Evolutionary conservation across 139 green algal species (phyloP), one percentile per base, ranked within the genome.

Genomic region (Chlamydomonas schloesseri): DNA sequence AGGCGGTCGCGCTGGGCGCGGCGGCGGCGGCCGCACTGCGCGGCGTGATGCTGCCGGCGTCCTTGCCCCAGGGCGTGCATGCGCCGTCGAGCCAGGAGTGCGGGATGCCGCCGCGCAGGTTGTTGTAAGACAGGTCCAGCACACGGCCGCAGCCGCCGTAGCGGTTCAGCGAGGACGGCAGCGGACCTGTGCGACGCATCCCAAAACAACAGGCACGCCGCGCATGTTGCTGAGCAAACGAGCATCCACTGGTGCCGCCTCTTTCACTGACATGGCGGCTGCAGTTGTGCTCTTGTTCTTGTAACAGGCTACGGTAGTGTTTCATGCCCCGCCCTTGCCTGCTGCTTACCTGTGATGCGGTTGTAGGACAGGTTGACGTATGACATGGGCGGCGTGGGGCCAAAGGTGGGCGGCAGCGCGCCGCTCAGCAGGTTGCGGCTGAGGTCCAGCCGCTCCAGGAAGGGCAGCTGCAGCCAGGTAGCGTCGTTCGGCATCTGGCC

Each of bases 81-180:
- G 79, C 65, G 50, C 64, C 64, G 23, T 23, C 36, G 11, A 85
- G 20, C 79, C 65, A 76, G 8, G 18, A 11, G 47, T 29, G 31
- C 0, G 79, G 79, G 20, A 85, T 15, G 11, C n/a, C 14, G 21
- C 79, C 79, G 24, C 79, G 79, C 13, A 85, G 31, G 50, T 85
- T 23, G 33, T 85, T 85, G 79, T 76, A 69, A 23, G 47, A 70
- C n/a, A 85, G 47, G 50, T 85, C 79, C 47, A 85, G 24, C 6
- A 42, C 47, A 3, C 79, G 79, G 23, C 79, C 79, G 34, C 79
- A 85, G 8, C 79, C 79, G 79, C 79, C 79, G 79, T 85, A 85
- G 29, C 79, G 79, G 10, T 31, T 31, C 47, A 76, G 8, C 15
- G 21, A 26, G 28, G 23, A 21, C 11, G 47, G 37, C 67, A 85